Base-by-base conservation (phyloP, 2,329 filamentous ascomycete genomes). In the Penicillium sp. region DNA sequence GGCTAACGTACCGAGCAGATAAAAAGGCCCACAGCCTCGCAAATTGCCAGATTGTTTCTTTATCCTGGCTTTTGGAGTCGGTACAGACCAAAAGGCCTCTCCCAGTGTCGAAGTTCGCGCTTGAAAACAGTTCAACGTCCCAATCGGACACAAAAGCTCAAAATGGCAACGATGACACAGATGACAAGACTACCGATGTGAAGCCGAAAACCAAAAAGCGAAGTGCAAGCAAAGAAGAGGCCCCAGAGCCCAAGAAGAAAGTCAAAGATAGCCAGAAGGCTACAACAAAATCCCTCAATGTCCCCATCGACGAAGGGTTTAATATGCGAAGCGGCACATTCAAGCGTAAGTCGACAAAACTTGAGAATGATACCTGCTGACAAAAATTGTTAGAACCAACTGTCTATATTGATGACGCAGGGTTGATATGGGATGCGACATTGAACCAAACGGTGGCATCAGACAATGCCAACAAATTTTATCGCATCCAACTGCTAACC, bases 381-480 rank as follows among this genome's bases (percentile, higher is more conserved):
- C 49, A 11, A 5, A 1, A 8, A 24, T 42, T 10, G 3, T 46
- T 36, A 59, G 57, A 44, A 14, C 49, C 54, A 9, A 42, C 56
- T 2, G 90, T 95, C 31, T 86, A 88, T 66, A 83, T 93, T 52
- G 87, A 87, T 56, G 73, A 81, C 1, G 72, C 81, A 38, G 84
- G 85, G 18, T 74, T 88, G 52, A 90, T 93, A 45, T 93, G 84
- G 70, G 91, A 95, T 67, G 90, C 89, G 0, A 86, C 88, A 0
- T 77, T 95, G 43, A 94, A 92, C 62, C 88, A 92, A 69, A 89
- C 90, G 10, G 89, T 91, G 61, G 78, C 89, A 0, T 75, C 78
- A 0, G 73, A 81, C 44, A 94, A 93, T 67, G 89, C 89, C 72
- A 93, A 94, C 72, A 94, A 94, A 62, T 93, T 92, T 70, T 93